phyloP scores from a whole-genome alignment of 495 filamentous ascomycete genomes.

The Mytilinidion resinicola region DNA sequence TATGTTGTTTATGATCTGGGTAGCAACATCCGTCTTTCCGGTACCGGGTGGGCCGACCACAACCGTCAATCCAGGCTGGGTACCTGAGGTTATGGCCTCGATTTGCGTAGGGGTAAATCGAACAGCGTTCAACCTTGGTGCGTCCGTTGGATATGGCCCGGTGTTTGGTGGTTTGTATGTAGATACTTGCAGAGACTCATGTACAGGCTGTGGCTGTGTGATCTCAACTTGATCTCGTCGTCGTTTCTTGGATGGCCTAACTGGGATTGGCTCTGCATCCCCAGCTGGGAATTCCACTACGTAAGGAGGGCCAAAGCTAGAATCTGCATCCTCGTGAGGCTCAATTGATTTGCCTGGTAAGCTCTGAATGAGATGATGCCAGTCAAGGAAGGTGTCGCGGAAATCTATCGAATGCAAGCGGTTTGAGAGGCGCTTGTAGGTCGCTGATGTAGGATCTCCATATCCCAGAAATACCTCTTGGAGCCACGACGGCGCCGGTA shows the following conservation, averaged over 20 bases:
- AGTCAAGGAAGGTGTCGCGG: conserved; percentile 89
- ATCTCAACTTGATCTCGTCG: conserved; percentile 65
- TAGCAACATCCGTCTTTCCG: conserved; percentile 96
- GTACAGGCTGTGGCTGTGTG: conserved; percentile 48
- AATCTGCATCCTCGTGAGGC: conserved; percentile 58
- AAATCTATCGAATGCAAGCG: conserved; percentile 74
- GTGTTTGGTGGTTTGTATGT: conserved; percentile 88
- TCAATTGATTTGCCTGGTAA: conserved; percentile 79
- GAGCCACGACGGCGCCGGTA: conserved; percentile 83
- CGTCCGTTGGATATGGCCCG: conserved; percentile 86
- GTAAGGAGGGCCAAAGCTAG: conserved; percentile 82
- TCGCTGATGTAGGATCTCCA: conserved; percentile 82
- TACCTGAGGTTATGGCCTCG: conserved; percentile 88
- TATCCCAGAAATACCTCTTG: conserved; percentile 96
- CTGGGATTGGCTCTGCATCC: conserved; percentile 34
- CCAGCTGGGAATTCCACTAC: conserved; percentile 56
- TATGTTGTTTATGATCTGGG: conserved; percentile 97
- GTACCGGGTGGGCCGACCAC: conserved; percentile 95
- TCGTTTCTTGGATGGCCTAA: conserved; percentile 65
- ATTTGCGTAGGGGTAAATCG: conserved; percentile 89
- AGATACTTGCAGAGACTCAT: conserved; percentile 70
- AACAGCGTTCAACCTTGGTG: conserved; percentile 73
- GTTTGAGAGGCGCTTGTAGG: conserved; percentile 77
- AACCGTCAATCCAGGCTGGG: conserved; percentile 88
- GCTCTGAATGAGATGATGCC: conserved; percentile 87